Evolutionary conservation across 225 moss, liverwort and hornwort genomes (phyloP), one percentile per base, ranked within the genome.

Genomic region (Ulota crispa): DNA sequence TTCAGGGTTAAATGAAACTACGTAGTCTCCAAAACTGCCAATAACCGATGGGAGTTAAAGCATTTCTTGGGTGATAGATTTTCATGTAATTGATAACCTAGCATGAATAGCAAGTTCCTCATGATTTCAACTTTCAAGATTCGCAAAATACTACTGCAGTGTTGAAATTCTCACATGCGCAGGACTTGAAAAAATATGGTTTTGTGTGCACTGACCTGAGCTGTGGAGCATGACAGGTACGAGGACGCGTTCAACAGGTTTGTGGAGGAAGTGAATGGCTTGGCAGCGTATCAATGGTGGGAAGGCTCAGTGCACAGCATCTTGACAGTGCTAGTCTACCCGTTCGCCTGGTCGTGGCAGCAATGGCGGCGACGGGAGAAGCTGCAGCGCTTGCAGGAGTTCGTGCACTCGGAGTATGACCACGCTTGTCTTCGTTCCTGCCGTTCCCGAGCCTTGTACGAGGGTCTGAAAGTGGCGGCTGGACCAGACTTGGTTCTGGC

Each of bases 161-260:
- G 50, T 50, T 50, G n/a, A n/a, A 57, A 11, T 2, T 57, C 57
- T 57, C 57, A 23, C n/a, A n/a, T 24, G 57, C 7, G 21, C 2
- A 36, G 23, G 36, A 23, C 31, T 5, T 15, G n/a, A 3, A 4
- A 4, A 9, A 16, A n/a, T 34, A 24, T 4, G n/a, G 10, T n/a
- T 57, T 4, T 57, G 4, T 9, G 57, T 57, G 57, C 24, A 57
- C 57, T 57, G n/a, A 57, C 57, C 9, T 57, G 57, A 10, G 57
- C 2, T 72, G 54, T 55, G 75, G 63, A 27, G 63, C 31, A 53
- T 74, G 81, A 26, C 91, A 97, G 97, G 53, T 95, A 97, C 78
- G 97, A 97, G 85, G 97, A 97, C 77, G 97, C 97, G 23, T 97
- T 92, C 62, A 97, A 97, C 82, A 91, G 97, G 68, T 97, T 97